These are phyloP conservation scores for Oenanthe javanica DNA, from an alignment of 140 eudicot species.

Conservation along the genomic window DNA sequence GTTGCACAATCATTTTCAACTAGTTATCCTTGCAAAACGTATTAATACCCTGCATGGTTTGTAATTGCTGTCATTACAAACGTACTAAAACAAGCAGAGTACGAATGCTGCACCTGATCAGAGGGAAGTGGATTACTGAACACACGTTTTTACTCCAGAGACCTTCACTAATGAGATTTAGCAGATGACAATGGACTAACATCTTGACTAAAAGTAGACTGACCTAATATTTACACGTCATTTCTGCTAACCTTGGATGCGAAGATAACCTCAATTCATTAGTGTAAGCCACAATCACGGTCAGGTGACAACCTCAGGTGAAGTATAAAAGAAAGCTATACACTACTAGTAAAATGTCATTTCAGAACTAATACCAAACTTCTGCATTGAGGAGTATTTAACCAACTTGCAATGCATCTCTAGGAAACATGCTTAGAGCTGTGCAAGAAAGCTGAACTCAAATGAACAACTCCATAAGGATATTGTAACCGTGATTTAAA, in stretches of 20 bases:
- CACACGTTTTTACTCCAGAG: not conserved
- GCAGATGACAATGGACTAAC: conserved; percentile 10
- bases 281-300: not conserved
- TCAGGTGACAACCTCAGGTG: not conserved
- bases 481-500: not conserved
- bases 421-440: too few species aligned
- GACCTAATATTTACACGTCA: not conserved
- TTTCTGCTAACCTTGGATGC: conserved; percentile 72
- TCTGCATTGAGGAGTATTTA: not conserved
- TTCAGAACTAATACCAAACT: too few species aligned
- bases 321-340: not conserved
- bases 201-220: not conserved
- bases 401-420: too few species aligned
- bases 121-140: not conserved
- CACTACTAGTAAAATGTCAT: not conserved
- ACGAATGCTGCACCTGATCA: not conserved
- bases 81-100: too few species aligned
- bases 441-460: too few species aligned
- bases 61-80: too few species aligned
- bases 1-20: not conserved
- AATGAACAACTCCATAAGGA: too few species aligned
- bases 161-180: not conserved
- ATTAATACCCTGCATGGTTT: not conserved
- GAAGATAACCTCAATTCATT: conserved; percentile 43
- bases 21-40: too few species aligned